Base-by-base conservation (phyloP, 2,329 filamentous ascomycete genomes). In the Venturia oleaginea region DNA sequence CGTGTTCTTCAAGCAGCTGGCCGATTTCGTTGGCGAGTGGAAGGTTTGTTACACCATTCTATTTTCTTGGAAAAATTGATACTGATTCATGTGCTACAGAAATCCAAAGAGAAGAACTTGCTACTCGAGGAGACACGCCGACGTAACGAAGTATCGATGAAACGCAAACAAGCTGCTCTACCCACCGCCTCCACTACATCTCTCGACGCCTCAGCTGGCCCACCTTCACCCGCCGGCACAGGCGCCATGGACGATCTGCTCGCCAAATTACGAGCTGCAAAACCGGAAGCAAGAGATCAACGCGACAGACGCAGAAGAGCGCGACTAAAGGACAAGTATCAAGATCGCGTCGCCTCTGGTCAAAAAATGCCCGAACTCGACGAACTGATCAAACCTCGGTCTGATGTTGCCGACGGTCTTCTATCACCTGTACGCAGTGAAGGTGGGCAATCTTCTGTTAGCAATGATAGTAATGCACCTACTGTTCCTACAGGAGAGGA, bases 171-270 rank as follows among this genome's bases (percentile, higher is more conserved):
- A 68, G 67, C 69, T 27, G 74, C 75, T 66, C 71, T 72, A 32
- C 71, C 73, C 17, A 78, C 79, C n/a, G 76, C 75, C n/a, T 68
- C 71, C 32, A 78, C 79, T n/a, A 27, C 27, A 4, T 19, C 37
- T 22, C 59, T 60, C 32, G 59, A 40, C 32, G 77, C 75, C 22
- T 68, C 71, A 32, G 76, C 71, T 22, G 76, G 77, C 19, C 76
- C 78, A 15, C 75, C 75, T 22, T 86, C 86, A 6, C 80, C 83
- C 37, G 89, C 91, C 30, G 88, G 85, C 64, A 91, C 91, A 7
- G 94, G 93, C 63, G 94, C 92, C 62, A 97, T 99, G 92, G 94
- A 99, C 77, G 91, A 89, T 48, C 80, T 99, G 30, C 84, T 99
- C 60, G 91, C 97, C 84, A 97, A 97, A 77, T 80, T 99, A 64